Percentiles rank a stretch among this genome's conserved stretches.
Evolutionary conservation across 2,329 filamentous ascomycete genomes (phyloP).

Genomic region (Trichophyton verrucosum): DNA sequence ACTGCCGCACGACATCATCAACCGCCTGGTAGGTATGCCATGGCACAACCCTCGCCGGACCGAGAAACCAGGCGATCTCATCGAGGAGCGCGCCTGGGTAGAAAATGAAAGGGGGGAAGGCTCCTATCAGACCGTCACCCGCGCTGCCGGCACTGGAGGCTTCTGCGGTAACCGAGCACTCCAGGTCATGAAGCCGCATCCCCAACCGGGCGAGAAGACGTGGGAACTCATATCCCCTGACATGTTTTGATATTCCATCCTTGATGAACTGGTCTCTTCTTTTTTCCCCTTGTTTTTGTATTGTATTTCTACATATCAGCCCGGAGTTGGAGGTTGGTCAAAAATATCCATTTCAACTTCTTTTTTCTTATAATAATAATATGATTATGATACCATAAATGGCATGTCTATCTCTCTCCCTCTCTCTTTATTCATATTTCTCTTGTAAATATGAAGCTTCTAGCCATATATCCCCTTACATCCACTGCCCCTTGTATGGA

Average conservation of each 20-base stretch:
- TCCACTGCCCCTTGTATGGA: not conserved
- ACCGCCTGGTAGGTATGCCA: slow-evolving; percentile 45
- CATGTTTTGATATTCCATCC: slow-evolving; percentile 7
- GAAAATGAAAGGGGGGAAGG: slow-evolving; percentile 23
- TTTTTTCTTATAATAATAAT: not conserved
- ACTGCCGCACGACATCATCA: slow-evolving; percentile 47
- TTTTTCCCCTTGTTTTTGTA: not conserved
- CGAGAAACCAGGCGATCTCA: slow-evolving; percentile 45
- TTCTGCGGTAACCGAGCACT: slow-evolving; percentile 34
- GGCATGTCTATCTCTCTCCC: not conserved
- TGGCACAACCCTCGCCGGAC: slow-evolving; percentile 48
- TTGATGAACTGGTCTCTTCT: no score
- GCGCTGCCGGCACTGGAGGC: slow-evolving; percentile 32
- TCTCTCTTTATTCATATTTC: not conserved
- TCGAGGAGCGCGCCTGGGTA: slow-evolving; percentile 33
- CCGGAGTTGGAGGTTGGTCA: not conserved
- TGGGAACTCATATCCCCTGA: slow-evolving; percentile 35
- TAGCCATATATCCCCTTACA: not conserved
- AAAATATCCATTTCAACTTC: not conserved
- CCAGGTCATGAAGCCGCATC: slow-evolving; percentile 34
- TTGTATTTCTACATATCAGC: not conserved
- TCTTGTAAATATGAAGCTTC: not conserved
- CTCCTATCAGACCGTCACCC: slow-evolving; percentile 28
- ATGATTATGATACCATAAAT: not conserved
- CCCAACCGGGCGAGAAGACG: slow-evolving; percentile 32